Base-by-base conservation (phyloP, 371 early-diverging fungal species). In the Mucor velutinosus region DNA sequence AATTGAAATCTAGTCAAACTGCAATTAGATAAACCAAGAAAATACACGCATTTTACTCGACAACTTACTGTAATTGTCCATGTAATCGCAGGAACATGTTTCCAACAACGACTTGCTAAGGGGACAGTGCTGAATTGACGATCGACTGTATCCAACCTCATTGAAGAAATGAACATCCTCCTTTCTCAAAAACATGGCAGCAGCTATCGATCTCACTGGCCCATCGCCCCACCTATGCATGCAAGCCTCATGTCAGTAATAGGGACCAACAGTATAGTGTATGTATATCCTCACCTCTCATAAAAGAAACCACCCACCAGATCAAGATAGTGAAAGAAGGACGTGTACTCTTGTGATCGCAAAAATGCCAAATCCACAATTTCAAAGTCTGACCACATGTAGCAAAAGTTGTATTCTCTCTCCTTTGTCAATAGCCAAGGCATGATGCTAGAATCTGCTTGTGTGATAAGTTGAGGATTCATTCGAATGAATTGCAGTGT, bases 121-220 rank as follows among this genome's bases (percentile, higher is more conserved):
- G 6, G 83, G 83, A 55, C 83, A 83, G 62, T 80, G 81, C 0
- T 62, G 12, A 0, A 87, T 82, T 14, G 74, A 69, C 1, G 76
- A 83, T 65, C 92, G 90, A 25, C 82, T 70, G 73, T 90, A 94
- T 0, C 94, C 95, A 49, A 94, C 88, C 21, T 91, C 86, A 65
- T 96, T 91, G 71, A 98, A 97, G 75, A 92, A 97, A 65, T 95
- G 93, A 25, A 97, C 78, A 73, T 94, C 85, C n/a, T 83, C 71
- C 65, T 83, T 89, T 25, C 84, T 78, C 30, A 97, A 76, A 75
- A 96, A 88, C 78, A 99, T 71, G 11, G 92, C 91, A 2, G 91
- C 93, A 0, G 95, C 97, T n/a, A 98, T 71, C 0, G 96, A 93
- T 63, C 95, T 94, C 10, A 80, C 69, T 30, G 76, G 57, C 1